Evolutionary conservation across 2,329 filamentous ascomycete species (phyloP), one percentile per base, ranked within the genome.

Genomic region (Colletotrichum karsti): DNA sequence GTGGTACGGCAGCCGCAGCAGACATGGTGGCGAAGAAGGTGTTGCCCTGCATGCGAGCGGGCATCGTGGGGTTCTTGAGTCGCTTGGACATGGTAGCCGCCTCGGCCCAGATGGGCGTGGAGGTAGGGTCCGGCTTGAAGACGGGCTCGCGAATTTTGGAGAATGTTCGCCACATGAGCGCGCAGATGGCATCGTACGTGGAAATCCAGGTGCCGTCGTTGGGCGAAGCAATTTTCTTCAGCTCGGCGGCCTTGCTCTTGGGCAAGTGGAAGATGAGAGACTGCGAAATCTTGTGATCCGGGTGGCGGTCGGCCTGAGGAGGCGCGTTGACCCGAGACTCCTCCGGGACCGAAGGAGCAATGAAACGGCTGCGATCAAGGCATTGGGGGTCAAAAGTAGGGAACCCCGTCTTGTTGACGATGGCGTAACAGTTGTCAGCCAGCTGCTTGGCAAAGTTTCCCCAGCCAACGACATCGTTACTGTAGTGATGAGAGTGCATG

Each of bases 401-500:
- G 18, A 76, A 75, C 1, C 73, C 28, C 0, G 74, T 75, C 1
- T 72, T 39, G 41, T 78, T 74, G 18, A 73, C 24, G 13, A 78
- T 71, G 5, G 81, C 77, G 46, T 72, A 70, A 70, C 81, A 84
- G 69, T 83, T 83, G 41, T 83, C 81, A 3, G 81, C 81, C 7
- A 84, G 76, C 73, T 83, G 81, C 24, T 77, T 76, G 0, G 74
- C 72, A 13, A 80, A 77, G 3, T 73, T 72, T 1, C 75, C 74
- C 80, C 81, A 83, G 7, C 81, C 81, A 75, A 80, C 81, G 0
- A 82, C 72, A 69, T 84, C 81, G 67, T 82, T 82, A 44, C 76
- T 70, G 55, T 80, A 84, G 63, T 84, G 82, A 51, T 84, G 82
- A 54, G 74, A 72, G 46, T 83, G 80, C 59, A 80, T 81, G 56